Base-by-base conservation (phyloP, 306 rosid genomes). In the Castanea mollissima region DNA sequence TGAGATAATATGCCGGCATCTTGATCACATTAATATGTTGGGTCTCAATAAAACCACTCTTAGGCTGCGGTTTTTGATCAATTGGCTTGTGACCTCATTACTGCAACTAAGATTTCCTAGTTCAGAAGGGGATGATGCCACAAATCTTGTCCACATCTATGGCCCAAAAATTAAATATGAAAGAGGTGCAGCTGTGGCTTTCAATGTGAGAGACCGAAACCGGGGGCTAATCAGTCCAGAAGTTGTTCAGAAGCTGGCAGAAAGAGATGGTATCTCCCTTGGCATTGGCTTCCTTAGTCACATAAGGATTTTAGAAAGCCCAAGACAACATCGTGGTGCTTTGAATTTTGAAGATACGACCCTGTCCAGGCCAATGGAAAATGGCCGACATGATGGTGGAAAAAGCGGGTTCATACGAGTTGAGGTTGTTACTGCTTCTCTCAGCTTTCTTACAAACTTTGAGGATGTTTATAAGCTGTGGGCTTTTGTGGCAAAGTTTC, bases 11-110 rank as follows among this genome's bases (percentile, higher is more conserved):
- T 92, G 97, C 77, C 89, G 88, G 32, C 90, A 92, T 84, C 86
- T 94, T 15, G 98, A 91, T 83, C 98, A 94, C 77, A 79, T 91
- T 13, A 87, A 91, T 55, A 77, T 85, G 90, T 91, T 94, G 89
- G 98, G 98, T 78, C 97, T 94, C 83, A 94, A 91, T 76, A 94
- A 94, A 81, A 94, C 97, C 54, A 92, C 99, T 11, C 84, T 84
- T 32, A 81, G 97, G 82, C 90, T 92, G 73, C 92, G 99, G 74
- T 92, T 90, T 88, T 83, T 92, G 90, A 85, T 94, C 79, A 94
- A 94, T 76, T 94, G 99, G 99, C 95, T 94, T 35, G 97, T 94
- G 78, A 94, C 99, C 64, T 94, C 97, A 0, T 75, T 94, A 69
- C 83, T 94, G 81, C 99, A 94, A 79, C 87, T 94, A 46, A 89